These are phyloP conservation scores for Plasmopara muralis DNA, from an alignment of 352 stramenopile genomes.

Conservation along the genomic window DNA sequence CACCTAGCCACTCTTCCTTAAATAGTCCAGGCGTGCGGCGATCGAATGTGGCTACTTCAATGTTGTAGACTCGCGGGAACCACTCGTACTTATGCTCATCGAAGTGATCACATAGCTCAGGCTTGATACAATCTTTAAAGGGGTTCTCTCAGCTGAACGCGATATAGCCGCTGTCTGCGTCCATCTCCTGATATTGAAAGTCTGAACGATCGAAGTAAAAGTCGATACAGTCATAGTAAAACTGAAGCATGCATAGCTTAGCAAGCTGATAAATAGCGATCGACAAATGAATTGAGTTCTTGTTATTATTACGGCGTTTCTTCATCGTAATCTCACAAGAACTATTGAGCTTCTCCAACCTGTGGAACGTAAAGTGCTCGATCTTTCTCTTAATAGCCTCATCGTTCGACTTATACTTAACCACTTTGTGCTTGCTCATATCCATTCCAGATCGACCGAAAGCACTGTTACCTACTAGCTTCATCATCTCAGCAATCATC, in stretches of 20 bases:
- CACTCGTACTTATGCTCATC: neutral
- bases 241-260: neutral
- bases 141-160: neutral
- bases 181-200: neutral
- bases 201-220: neutral
- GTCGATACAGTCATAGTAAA: neutral
- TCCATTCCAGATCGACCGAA: too few species aligned
- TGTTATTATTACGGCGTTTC: neutral
- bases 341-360: neutral
- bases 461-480: too few species aligned
- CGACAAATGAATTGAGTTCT: neutral
- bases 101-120: neutral
- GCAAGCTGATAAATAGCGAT: neutral
- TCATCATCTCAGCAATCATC: too few species aligned
- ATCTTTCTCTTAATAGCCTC: neutral
- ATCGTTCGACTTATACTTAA: neutral
- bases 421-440: too few species aligned
- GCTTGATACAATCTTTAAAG: neutral
- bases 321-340: neutral
- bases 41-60: neutral
- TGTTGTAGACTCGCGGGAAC: neutral
- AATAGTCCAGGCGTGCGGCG: neutral
- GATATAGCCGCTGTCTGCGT: neutral
- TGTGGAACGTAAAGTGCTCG: neutral
- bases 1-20: neutral